Evolutionary conservation across 2,329 filamentous ascomycete species (phyloP).

Genomic region (Diaporthe batatas): DNA sequence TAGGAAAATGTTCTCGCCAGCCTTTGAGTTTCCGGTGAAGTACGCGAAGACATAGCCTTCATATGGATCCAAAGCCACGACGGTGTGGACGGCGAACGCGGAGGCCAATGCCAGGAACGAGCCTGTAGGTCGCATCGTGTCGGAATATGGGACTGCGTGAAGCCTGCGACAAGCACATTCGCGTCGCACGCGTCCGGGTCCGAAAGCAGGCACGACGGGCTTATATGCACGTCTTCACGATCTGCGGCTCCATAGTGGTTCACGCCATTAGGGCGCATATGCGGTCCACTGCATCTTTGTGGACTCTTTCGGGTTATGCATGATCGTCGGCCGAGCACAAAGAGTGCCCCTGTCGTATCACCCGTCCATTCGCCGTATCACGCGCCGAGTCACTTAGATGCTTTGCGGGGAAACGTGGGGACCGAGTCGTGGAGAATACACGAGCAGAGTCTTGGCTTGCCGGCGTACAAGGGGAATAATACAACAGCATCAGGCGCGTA

Average conservation of each 20-base stretch:
- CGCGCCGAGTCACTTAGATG: slow-evolving; percentile 6
- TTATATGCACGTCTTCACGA: slow-evolving; percentile 17
- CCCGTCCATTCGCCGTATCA: slow-evolving; percentile 19
- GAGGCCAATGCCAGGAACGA: slow-evolving; percentile 28
- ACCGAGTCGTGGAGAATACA: slow-evolving; percentile 14
- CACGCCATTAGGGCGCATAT: slow-evolving; percentile 30
- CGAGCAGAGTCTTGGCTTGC: slow-evolving; percentile 13
- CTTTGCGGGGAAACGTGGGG: slow-evolving; percentile 29
- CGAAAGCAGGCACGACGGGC: not conserved
- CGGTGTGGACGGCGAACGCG: not conserved
- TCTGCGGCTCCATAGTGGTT: slow-evolving; percentile 3
- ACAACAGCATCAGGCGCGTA: not conserved
- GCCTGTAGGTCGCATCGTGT: slow-evolving; percentile 10
- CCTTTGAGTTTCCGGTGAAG: slow-evolving; percentile 25
- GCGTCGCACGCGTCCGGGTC: not conserved
- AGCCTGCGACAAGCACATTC: not conserved
- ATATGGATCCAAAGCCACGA: slow-evolving; percentile 6
- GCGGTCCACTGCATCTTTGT: slow-evolving; percentile 22
- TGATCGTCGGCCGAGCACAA: slow-evolving; percentile 17
- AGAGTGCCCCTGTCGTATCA: not conserved
- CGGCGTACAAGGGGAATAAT: slow-evolving; percentile 7
- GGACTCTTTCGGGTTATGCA: slow-evolving; percentile 22
- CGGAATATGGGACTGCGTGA: not conserved
- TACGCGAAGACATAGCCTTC: slow-evolving; percentile 34
- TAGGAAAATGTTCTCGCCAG: slow-evolving; percentile 53